Evolutionary conservation across 192 early-diverging fungal species (phyloP).

Genomic region (Backusella luteola): DNA sequence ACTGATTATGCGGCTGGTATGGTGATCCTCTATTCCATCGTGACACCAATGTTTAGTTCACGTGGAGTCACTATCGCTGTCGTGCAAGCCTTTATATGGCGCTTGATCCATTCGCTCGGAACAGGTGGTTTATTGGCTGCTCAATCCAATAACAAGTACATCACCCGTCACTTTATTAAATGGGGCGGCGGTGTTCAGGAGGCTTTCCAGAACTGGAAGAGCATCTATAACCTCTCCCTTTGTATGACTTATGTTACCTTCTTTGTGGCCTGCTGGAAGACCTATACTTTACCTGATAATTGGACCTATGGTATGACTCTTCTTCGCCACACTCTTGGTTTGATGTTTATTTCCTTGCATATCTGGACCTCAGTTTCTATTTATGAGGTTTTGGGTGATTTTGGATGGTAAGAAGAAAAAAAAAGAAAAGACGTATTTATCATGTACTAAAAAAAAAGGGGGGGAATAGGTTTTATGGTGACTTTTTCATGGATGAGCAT

Average conservation of each 20-base stretch:
- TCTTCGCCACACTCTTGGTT: constrained; percentile 80
- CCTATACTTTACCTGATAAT: constrained; percentile 72
- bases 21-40: constrained; percentile 71
- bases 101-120: constrained; percentile 78
- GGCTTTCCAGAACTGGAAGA: constrained; percentile 95
- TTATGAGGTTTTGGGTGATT: constrained; percentile 91
- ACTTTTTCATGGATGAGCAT: constrained; percentile 89
- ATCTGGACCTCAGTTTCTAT: constrained; percentile 90
- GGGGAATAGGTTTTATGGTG: constrained; percentile 78
- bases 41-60: constrained; percentile 56
- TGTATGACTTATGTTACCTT: constrained; percentile 93
- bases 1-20: constrained; percentile 80
- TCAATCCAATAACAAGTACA: constrained; percentile 81
- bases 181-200: constrained; percentile 85
- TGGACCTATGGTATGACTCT: constrained; percentile 71
- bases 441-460: constrained; percentile 30
- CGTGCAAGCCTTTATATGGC: constrained; percentile 84
- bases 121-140: constrained; percentile 75
- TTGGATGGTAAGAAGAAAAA: constrained; percentile 79
- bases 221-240: constrained; percentile 87
- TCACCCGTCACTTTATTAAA: constrained; percentile 91
- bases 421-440: constrained; percentile 18
- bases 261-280: constrained; percentile 73
- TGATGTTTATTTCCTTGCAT: constrained; percentile 82
- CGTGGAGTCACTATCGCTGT: constrained; percentile 46